Percentiles rank a stretch among this genome's conserved stretches.
These are phyloP conservation scores for Talaromyces marneffei DNA, from an alignment of 2,329 filamentous ascomycete species.

Conservation along the genomic window DNA sequence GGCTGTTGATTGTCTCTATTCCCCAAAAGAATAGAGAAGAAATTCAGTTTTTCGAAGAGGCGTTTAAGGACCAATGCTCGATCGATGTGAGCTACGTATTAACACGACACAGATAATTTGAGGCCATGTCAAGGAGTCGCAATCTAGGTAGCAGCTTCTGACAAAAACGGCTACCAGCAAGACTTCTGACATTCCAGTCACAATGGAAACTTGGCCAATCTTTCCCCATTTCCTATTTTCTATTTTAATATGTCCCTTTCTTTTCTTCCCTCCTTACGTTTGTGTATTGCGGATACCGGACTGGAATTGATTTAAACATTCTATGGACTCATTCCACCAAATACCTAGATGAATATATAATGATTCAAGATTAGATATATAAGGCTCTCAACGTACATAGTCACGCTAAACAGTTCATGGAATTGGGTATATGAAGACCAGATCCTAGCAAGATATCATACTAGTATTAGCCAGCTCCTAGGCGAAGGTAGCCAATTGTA, in stretches of 20 bases:
- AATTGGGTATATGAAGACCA: neutral
- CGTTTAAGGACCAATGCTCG: neutral
- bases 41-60: neutral
- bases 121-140: neutral
- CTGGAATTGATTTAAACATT: neutral
- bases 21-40: neutral
- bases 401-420: neutral
- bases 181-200: neutral
- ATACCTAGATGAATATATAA: neutral
- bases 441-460: too few species aligned
- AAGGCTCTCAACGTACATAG: neutral
- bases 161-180: neutral
- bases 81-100: neutral
- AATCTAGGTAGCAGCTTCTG: neutral
- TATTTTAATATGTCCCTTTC: neutral
- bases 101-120: neutral
- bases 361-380: neutral
- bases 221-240: neutral
- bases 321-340: neutral
- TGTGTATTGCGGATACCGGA: too few species aligned
- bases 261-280: neutral
- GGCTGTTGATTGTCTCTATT: neutral
- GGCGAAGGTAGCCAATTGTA: neutral
- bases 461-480: too few species aligned
- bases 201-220: neutral